These are phyloP conservation scores for Furcasterigmium furcatum DNA, from an alignment of 2,329 filamentous ascomycete genomes.

Conservation along the genomic window DNA sequence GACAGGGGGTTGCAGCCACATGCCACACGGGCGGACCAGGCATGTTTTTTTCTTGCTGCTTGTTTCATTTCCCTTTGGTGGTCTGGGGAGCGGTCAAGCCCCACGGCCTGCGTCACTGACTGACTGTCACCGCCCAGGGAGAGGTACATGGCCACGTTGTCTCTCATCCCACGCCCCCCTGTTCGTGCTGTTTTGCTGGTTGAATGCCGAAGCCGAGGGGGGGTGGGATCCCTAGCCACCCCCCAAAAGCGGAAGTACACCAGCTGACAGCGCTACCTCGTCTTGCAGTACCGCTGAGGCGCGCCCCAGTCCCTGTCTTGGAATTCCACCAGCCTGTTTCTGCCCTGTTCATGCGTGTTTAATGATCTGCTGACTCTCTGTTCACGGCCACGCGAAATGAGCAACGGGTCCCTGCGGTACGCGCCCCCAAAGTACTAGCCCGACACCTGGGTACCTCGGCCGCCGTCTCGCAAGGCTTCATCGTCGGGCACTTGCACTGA, in stretches of 20 bases:
- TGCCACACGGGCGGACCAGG: neutral
- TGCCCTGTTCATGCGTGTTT: neutral
- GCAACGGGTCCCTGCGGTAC: neutral
- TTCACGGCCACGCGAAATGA: neutral
- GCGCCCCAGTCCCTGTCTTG: neutral
- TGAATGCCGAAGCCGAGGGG: neutral
- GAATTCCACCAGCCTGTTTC: neutral
- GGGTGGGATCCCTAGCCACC: neutral
- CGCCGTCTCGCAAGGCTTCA: too few species aligned
- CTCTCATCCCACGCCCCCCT: neutral
- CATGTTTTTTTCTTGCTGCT: conserved; percentile 6
- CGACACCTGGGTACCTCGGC: neutral
- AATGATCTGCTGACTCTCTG: neutral
- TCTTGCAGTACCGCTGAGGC: neutral
- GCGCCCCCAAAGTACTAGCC: neutral
- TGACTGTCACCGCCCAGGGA: conserved; percentile 11
- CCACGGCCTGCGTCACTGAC: conserved; percentile 15
- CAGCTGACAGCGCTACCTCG: neutral
- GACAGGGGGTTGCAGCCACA: neutral
- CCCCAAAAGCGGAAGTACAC: too few species aligned
- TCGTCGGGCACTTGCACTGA: neutral
- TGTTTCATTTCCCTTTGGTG: conserved; percentile 16
- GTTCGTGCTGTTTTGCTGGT: neutral
- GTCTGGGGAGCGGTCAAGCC: conserved; percentile 9
- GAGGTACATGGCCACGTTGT: conserved; percentile 1